Percentiles rank a stretch among this genome's conserved stretches.
phyloP scores from a whole-genome alignment of 1,284 basidiomycete genomes.

The Rhodotorula sp. region DNA sequence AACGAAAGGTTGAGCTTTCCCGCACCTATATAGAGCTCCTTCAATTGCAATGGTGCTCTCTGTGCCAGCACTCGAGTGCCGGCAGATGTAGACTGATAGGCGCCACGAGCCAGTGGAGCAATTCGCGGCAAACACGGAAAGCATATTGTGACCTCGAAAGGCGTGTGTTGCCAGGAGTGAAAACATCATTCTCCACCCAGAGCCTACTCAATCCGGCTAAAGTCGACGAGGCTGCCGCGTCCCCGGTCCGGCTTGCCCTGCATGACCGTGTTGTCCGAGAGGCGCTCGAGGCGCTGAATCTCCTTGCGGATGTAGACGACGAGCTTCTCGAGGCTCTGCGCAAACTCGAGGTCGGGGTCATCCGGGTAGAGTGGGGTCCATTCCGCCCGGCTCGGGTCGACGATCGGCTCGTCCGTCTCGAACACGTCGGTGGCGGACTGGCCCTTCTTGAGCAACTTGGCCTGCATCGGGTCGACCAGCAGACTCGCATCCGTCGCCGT shows the following conservation, averaged over 20 bases:
- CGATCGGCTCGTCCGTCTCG: conserved; percentile 37
- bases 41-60: no score
- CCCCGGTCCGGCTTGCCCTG: conserved; percentile 41
- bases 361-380: conserved; percentile 37
- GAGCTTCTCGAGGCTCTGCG: conserved; percentile 70
- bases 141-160: no score
- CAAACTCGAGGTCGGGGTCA: conserved; percentile 56
- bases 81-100: no score
- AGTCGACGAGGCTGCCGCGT: conserved; percentile 37
- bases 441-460: conserved; percentile 38
- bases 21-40: no score
- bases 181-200: no score
- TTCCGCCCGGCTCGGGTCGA: conserved; percentile 28
- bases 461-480: conserved; percentile 36
- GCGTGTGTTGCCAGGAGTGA: no score
- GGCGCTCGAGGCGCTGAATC: conserved; percentile 64
- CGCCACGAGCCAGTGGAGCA: no score
- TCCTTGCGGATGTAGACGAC: conserved; percentile 78
- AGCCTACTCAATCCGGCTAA: conserved; percentile 27
- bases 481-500: conserved; percentile 7
- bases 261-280: conserved; percentile 70
- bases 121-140: no score
- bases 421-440: conserved; percentile 37
- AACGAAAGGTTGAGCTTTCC: no score
- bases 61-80: no score